Conservation (phyloP, 768 basidiomycete species). For the Strobilomyces dryophilus region DNA sequence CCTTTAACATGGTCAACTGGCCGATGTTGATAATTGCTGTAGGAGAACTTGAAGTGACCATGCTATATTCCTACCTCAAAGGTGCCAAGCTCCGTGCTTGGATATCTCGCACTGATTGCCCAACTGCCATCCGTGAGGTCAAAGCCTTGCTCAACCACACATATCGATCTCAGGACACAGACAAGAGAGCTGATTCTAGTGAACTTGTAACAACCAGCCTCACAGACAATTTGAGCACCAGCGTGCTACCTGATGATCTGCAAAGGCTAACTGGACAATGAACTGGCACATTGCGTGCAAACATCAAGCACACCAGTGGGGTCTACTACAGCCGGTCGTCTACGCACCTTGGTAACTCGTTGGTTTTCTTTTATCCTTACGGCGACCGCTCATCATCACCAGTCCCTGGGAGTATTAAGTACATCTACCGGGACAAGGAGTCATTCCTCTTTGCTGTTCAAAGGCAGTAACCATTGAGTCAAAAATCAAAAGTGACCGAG, state of each 20-base stretch:
- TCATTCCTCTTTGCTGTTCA: conserved; percentile 2
- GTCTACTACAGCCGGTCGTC: conserved; percentile 3
- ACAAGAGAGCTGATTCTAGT: background rate
- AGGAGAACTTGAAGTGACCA: conserved; percentile 11
- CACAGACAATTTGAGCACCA: too few relatives aligned
- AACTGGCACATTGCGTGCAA: background rate
- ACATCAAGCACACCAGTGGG: background rate
- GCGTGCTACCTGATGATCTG: background rate
- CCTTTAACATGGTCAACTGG: fast-evolving
- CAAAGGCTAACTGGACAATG: background rate
- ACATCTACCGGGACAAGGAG: conserved; percentile 2
- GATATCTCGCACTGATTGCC: conserved; percentile 17
- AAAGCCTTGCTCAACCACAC: conserved; percentile 17
- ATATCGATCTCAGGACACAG: background rate
- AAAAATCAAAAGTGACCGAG: background rate
- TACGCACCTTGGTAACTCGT: conserved; percentile 10
- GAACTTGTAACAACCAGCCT: too few relatives aligned
- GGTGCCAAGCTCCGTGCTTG: conserved; percentile 12
- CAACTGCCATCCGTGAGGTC: conserved; percentile 10
- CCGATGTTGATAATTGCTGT: background rate
- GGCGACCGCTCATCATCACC: background rate
- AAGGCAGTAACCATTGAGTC: background rate
- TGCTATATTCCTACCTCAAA: conserved; percentile 13
- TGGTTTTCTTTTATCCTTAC: conserved; percentile 9
- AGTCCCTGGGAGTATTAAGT: conserved; percentile 13